These are phyloP conservation scores for Aspergillus sergii DNA, from an alignment of 2,329 filamentous ascomycete species.

Conservation along the genomic window DNA sequence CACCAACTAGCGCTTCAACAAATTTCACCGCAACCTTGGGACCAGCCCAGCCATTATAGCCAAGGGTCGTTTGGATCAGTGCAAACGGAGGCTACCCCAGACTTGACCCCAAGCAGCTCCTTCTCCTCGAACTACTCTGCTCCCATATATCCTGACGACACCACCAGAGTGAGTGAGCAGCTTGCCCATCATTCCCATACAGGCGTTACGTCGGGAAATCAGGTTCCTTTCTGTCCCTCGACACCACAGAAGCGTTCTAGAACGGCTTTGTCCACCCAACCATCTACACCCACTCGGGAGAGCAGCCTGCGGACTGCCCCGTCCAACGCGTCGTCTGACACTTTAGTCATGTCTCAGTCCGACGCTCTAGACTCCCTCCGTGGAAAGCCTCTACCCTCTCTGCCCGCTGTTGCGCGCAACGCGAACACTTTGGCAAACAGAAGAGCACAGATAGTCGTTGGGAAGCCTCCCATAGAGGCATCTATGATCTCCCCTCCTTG, in stretches of 20 bases:
- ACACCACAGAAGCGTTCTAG: slow-evolving; percentile 20
- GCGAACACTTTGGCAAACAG: slow-evolving; percentile 21
- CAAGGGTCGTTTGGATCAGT: slow-evolving; percentile 40
- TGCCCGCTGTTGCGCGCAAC: slow-evolving; percentile 32
- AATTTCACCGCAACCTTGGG: slow-evolving; percentile 22
- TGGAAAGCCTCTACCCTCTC: slow-evolving; percentile 35
- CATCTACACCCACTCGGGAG: slow-evolving; percentile 27
- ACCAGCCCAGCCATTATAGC: slow-evolving; percentile 28
- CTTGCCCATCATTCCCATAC: slow-evolving; percentile 29
- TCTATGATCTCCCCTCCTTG: slow-evolving; percentile 44
- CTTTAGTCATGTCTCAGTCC: slow-evolving; percentile 34
- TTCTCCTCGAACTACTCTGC: slow-evolving; percentile 42
- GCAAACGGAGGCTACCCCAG: slow-evolving; percentile 36
- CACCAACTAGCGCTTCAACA: slow-evolving; percentile 33
- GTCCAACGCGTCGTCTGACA: slow-evolving; percentile 31
- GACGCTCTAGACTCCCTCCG: slow-evolving; percentile 27
- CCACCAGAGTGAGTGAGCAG: slow-evolving; percentile 32
- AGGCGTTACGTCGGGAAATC: slow-evolving; percentile 19
- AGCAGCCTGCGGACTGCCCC: slow-evolving; percentile 20
- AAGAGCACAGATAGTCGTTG: slow-evolving; percentile 27
- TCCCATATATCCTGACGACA: slow-evolving; percentile 30
- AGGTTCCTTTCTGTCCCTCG: slow-evolving; percentile 29
- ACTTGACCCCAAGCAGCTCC: slow-evolving; percentile 43
- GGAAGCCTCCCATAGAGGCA: slow-evolving; percentile 35
- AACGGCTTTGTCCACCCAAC: slow-evolving; percentile 25